These are phyloP conservation scores for Fusarium lateritium DNA, from an alignment of 2,329 filamentous ascomycete species.

Conservation along the genomic window DNA sequence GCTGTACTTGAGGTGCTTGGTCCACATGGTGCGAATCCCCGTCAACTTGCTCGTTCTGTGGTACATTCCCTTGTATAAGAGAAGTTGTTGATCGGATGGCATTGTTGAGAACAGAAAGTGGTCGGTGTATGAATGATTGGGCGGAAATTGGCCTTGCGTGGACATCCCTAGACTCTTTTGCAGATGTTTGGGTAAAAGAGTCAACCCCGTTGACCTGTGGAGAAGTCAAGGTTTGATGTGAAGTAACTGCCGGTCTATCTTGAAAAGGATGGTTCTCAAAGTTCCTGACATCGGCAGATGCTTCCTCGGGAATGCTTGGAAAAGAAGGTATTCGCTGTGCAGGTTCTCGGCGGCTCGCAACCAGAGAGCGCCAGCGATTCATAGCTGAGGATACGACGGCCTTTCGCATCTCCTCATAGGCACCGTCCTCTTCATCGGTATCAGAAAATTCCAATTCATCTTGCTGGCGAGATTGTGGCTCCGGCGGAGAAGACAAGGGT, in stretches of 20 bases:
- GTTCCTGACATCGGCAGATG: conserved; percentile 24
- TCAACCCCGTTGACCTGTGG: conserved; percentile 28
- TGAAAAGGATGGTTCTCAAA: conserved; percentile 30
- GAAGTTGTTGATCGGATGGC: conserved; percentile 23
- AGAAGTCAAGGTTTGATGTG: conserved; percentile 4
- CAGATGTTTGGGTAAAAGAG: conserved; percentile 7
- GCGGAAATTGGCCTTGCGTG: conserved; percentile 11
- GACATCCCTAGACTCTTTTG: conserved; percentile 18
- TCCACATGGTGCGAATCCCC: conserved; percentile 10
- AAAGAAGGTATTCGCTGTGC: conserved; percentile 30
- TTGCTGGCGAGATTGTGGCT: conserved; percentile 10
- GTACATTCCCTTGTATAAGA: conserved; percentile 14
- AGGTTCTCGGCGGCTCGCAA: conserved; percentile 31
- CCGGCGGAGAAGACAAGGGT: conserved; percentile 12
- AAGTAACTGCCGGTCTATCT: conserved; percentile 17
- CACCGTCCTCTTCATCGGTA: conserved; percentile 33
- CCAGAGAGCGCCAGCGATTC: conserved; percentile 45
- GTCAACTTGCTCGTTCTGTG: conserved; percentile 5
- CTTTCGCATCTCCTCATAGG: conserved; percentile 36
- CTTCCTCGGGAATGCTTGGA: conserved; percentile 34
- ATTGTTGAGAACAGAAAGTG: conserved; percentile 20
- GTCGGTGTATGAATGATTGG: conserved; percentile 28
- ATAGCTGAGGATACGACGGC: conserved; percentile 44
- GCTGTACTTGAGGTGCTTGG: conserved; percentile 4
- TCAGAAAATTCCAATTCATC: conserved; percentile 19